Evolutionary conservation across 2,329 filamentous ascomycete genomes (phyloP), one percentile per base, ranked within the genome.

Genomic region (Alternaria gaisen): DNA sequence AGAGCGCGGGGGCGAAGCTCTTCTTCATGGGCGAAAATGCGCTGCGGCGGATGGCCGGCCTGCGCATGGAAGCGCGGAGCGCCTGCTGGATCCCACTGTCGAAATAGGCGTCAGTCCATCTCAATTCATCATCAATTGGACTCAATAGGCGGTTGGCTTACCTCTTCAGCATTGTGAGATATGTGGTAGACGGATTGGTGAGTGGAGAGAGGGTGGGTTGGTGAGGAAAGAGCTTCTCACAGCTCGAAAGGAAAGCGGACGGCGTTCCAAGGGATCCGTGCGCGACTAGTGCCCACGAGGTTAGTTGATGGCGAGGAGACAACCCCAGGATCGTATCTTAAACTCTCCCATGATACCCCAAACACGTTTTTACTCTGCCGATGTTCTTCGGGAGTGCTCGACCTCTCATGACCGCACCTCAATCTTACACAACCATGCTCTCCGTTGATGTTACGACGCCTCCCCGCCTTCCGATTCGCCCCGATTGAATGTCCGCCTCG

Each of bases 41-140:
- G 79, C 82, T 68, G 64, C 64, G 79, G 81, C 80, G 77, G 55
- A 82, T 77, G 77, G 84, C 81, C 76, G 86, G 85, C 77, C 85
- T 83, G 79, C 84, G 82, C 78, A 86, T 82, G 78, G 84, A 82
- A 80, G 85, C 85, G 83, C 86, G 85, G 79, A 88, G 84, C 81
- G 85, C 84, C 83, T 87, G 84, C 83, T 87, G 85, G 81, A 90
- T 82, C 83, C 87, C 87, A 85, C 88, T 90, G 76, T 64, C 79
- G 77, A 77, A 76, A 77, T 78, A 76, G 80, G 77, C 70, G 58
- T 57, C 47, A 60, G 53, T 53, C 32, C 58, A 60, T 59, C 64
- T 61, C 56, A 56, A 63, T 61, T 68, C 66, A 76, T 76, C 72
- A 70, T 76, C 78, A 80, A 80, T 80, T 78, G 77, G 63, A 34